phyloP scores from a whole-genome alignment of 2,329 filamentous ascomycete genomes.

The Aspergillus sp. region DNA sequence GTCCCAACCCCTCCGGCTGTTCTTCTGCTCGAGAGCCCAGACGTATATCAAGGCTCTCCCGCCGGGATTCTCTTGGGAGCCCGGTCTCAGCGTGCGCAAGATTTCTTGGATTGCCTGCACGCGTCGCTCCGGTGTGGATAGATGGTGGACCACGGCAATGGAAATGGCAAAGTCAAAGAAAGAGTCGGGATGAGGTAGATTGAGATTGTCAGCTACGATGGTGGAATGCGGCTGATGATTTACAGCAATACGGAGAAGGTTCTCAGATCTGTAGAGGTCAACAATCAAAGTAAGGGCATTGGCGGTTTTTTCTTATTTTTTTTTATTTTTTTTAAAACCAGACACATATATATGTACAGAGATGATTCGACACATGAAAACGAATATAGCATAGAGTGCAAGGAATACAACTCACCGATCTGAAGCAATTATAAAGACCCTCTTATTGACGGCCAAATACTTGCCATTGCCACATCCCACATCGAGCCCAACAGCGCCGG shows the following conservation, averaged over 20 bases:
- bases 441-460: conserved; percentile 71
- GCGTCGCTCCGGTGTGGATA: conserved; percentile 68
- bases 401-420: conserved; percentile 60
- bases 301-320: background rate
- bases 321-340: background rate
- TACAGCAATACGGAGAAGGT: conserved; percentile 50
- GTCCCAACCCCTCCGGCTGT: conserved; percentile 81
- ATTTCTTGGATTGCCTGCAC: conserved; percentile 64
- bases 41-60: conserved; percentile 78
- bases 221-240: conserved; percentile 56
- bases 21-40: conserved; percentile 89
- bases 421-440: conserved; percentile 72
- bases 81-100: conserved; percentile 52
- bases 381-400: conserved; percentile 34
- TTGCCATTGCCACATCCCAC: conserved; percentile 96
- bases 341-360: background rate
- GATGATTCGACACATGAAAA: conserved; percentile 8
- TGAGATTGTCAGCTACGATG: conserved; percentile 71
- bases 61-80: conserved; percentile 19
- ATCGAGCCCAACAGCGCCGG: conserved; percentile 76
- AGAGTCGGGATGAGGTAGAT: conserved; percentile 63
- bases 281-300: conserved; percentile 1
- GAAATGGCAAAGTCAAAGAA: conserved; percentile 82
- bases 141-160: conserved; percentile 89
- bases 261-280: conserved; percentile 43